Conservation (phyloP, 768 basidiomycete genomes). For the Boletus edulis region DNA sequence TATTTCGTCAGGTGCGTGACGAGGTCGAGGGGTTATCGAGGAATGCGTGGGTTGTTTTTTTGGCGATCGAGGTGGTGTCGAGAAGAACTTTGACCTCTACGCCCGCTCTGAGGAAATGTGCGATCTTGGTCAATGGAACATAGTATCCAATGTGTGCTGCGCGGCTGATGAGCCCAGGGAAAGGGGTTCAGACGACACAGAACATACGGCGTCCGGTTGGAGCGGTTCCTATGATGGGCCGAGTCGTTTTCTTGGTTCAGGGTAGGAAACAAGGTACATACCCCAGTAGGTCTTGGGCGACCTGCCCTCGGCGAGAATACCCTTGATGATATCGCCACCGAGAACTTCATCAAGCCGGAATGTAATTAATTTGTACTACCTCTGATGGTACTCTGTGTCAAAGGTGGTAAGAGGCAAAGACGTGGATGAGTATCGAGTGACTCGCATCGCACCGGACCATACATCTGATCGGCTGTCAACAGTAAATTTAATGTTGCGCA, state of each 20-base stretch:
- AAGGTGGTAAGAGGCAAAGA: neutral
- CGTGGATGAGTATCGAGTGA: too few species aligned
- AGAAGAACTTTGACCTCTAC: slow-evolving; percentile 84
- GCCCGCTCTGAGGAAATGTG: slow-evolving; percentile 90
- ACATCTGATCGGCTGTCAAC: too few species aligned
- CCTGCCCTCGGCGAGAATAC: slow-evolving; percentile 73
- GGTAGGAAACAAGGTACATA: slow-evolving; percentile 30
- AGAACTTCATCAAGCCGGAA: slow-evolving; percentile 84
- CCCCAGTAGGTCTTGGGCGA: slow-evolving; percentile 92
- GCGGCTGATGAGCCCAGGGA: too few species aligned
- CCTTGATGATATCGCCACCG: slow-evolving; percentile 82
- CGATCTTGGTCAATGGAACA: slow-evolving; percentile 91
- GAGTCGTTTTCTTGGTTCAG: neutral
- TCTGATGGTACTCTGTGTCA: slow-evolving; percentile 15
- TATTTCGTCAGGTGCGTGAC: slow-evolving; percentile 86
- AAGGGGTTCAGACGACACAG: too few species aligned
- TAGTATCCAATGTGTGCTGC: slow-evolving; percentile 87
- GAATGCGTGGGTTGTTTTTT: slow-evolving; percentile 83
- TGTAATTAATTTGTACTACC: slow-evolving; percentile 75
- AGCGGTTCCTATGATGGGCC: slow-evolving; percentile 66
- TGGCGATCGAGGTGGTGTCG: slow-evolving; percentile 23
- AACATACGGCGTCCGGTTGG: slow-evolving; percentile 70
- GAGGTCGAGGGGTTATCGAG: slow-evolving; percentile 92
- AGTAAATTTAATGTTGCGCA: too few species aligned
- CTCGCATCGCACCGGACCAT: too few species aligned